Percentiles rank a stretch among this genome's conserved stretches.
Conservation (phyloP, 148 eudicot species). For the Beta vulgaris region DNA sequence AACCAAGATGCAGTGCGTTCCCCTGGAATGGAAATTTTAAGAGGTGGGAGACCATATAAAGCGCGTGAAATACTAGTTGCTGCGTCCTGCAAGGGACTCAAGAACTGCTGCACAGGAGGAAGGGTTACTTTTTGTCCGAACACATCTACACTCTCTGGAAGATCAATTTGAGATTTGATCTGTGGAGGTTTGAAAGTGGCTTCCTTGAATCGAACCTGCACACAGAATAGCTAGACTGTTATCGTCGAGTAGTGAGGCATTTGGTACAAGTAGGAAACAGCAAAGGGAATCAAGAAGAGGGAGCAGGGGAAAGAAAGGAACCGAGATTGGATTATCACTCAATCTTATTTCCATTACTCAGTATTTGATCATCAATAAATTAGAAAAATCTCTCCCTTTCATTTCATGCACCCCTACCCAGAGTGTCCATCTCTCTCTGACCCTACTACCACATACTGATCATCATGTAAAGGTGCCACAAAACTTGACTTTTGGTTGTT, state of each 20-base stretch:
- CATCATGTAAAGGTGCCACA: too few relatives aligned
- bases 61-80: constrained; percentile 51
- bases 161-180: constrained; percentile 68
- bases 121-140: constrained; percentile 76
- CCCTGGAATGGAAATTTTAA: constrained; percentile 75
- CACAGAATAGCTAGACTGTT: neutral
- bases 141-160: constrained; percentile 68
- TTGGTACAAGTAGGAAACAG: neutral
- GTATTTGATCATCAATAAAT: too few relatives aligned
- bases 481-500: too few relatives aligned
- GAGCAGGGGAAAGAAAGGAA: neutral
- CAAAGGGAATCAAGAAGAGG: neutral
- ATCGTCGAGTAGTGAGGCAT: too few relatives aligned
- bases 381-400: too few relatives aligned
- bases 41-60: constrained; percentile 67
- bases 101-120: constrained; percentile 70
- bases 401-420: too few relatives aligned
- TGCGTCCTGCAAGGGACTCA: constrained; percentile 71
- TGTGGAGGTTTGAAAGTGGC: constrained; percentile 83
- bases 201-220: constrained; percentile 88
- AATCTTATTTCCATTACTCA: too few relatives aligned
- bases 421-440: too few relatives aligned
- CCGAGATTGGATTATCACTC: too few relatives aligned
- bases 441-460: too few relatives aligned
- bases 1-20: constrained; percentile 82